These are phyloP conservation scores for Waltiozyma solani DNA, from an alignment of 1,139 yeast genomes.

Conservation along the genomic window DNA sequence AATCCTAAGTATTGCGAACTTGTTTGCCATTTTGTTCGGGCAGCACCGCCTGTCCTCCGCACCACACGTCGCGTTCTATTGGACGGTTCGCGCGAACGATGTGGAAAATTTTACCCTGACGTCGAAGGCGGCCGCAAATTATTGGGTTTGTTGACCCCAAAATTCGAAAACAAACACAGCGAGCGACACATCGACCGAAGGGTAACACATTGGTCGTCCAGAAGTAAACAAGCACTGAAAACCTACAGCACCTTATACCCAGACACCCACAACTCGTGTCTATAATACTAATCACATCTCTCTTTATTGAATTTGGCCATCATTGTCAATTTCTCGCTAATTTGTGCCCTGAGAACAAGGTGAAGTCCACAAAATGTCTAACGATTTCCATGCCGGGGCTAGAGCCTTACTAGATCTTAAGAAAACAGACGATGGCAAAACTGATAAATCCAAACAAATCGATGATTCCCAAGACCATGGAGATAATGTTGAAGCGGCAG, in stretches of 20 bases:
- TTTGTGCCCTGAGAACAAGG: too few species aligned
- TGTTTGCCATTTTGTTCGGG: too few species aligned
- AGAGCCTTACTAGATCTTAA: conserved; percentile 22
- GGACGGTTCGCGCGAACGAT: too few species aligned
- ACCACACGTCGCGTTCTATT: too few species aligned
- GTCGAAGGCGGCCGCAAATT: too few species aligned
- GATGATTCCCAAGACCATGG: conserved; percentile 10
- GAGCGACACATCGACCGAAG: neutral
- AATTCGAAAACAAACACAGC: neutral
- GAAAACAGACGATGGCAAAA: conserved; percentile 12
- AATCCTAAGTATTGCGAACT: too few species aligned
- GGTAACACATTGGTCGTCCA: neutral
- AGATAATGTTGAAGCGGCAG: conserved; percentile 54
- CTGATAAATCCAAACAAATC: conserved; percentile 1
- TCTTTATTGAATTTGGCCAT: too few species aligned
- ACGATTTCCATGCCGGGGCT: conserved; percentile 20
- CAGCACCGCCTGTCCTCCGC: too few species aligned
- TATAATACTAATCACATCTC: neutral
- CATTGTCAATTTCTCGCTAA: neutral
- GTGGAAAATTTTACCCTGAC: too few species aligned
- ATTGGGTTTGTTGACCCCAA: neutral
- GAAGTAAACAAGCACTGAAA: neutral
- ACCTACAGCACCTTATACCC: neutral
- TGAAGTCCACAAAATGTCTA: too few species aligned
- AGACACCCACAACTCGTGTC: neutral